Base-by-base conservation (phyloP, 2,329 filamentous ascomycete genomes). In the Meredithiella fracta region DNA sequence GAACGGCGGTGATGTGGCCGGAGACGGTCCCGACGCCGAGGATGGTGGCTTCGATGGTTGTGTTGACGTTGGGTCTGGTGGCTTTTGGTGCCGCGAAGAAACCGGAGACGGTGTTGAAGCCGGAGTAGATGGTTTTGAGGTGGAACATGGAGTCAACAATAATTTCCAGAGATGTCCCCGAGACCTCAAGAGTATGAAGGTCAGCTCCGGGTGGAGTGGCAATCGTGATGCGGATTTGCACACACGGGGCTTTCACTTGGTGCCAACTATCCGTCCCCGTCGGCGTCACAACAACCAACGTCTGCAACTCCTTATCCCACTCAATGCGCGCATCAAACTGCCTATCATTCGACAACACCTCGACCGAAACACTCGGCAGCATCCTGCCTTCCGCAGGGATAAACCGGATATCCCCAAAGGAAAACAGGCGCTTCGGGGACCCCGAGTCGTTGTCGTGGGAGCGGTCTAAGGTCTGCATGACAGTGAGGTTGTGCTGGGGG, bases 391-490 rank as follows among this genome's bases (percentile, higher is more conserved):
- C 31, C 14, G 23, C 49, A 17, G 22, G 26, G 25, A 37, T 17
- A 6, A 47, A 34, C 1, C 14, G 53, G 53, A 54, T 54, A 37
- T 47, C 44, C 14, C 38, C 40, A 52, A 52, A 52, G 29, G 20
- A 29, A 22, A 38, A 52, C 7, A 31, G 50, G 8, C 50, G 50
- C 5, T 14, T 20, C 8, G 3, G 2, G n/a, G 50, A 25, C 40
- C 40, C 22, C 20, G 23, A 4, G 14, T 54, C 5, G 17, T 37
- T 8, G 29, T 47, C 29, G 15, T 23, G 14, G 31, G 26, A 34
- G 20, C 23, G 40, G 14, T 54, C 53, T 2, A 37, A 26, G 26
- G 22, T 49, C 34, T 54, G 53, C 3, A 54, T 7, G 20, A 54
- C 22, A n/a, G 8, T 47, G 15, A 54, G 40, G 15, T 54, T 54